phyloP scores from a whole-genome alignment of 2,329 filamentous ascomycete genomes.

The Cadophora luteo-olivacea region DNA sequence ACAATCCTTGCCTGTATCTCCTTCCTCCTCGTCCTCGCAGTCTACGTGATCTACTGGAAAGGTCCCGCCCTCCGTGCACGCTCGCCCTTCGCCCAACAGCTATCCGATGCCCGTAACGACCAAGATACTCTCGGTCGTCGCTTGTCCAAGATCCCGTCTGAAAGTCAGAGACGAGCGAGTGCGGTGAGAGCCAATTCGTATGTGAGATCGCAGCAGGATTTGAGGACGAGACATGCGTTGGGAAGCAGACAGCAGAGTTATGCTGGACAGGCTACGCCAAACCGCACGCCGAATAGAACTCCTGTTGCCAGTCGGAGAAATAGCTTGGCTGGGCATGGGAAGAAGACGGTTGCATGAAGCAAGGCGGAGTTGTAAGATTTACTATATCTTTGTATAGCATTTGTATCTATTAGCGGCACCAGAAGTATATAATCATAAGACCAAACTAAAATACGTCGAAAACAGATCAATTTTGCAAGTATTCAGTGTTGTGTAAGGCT shows the following conservation, averaged over 20 bases:
- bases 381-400: not conserved
- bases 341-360: not conserved
- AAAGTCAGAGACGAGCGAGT: slow-evolving; percentile 7
- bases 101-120: slow-evolving; percentile 51
- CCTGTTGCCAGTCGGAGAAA: slow-evolving; percentile 25
- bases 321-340: slow-evolving; percentile 16
- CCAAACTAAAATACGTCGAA: no score
- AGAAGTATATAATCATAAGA: not conserved
- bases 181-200: slow-evolving; percentile 35
- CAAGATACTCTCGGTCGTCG: slow-evolving; percentile 20
- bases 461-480: no score
- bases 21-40: slow-evolving; percentile 64
- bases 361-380: slow-evolving; percentile 3
- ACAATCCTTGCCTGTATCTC: slow-evolving; percentile 69
- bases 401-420: not conserved
- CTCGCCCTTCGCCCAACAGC: slow-evolving; percentile 69
- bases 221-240: slow-evolving; percentile 33
- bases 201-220: slow-evolving; percentile 38
- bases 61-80: slow-evolving; percentile 64
- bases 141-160: slow-evolving; percentile 31
- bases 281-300: slow-evolving; percentile 21
- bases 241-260: slow-evolving; percentile 36
- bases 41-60: slow-evolving; percentile 72
- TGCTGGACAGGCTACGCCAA: slow-evolving; percentile 26
- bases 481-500: no score